Evolutionary conservation across 352 stramenopile species (phyloP), one percentile per base, ranked within the genome.

Genomic region (Globisporangium abappressorium): DNA sequence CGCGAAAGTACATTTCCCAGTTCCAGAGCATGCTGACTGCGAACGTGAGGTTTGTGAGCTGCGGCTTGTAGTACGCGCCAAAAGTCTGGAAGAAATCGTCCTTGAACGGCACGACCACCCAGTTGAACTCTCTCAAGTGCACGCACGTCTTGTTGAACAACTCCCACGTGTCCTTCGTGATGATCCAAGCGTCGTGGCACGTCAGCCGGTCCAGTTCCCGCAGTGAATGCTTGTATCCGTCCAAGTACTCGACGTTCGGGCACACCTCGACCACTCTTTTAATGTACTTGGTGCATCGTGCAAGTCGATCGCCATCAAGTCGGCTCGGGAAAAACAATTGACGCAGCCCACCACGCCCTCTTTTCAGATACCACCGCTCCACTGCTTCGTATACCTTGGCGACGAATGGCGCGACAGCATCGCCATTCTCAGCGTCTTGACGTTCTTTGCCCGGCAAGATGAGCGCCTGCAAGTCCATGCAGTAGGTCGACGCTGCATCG

Each of bases 91-190:
- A 87, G 61, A 84, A 82, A 3, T 71, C 70, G 20, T 80, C 73
- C 5, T 81, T 78, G 60, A 89, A 91, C 1, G 83, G 83, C 53
- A 90, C 70, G 9, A 87, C 71, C 18, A 84, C 74, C 83, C 83
- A 91, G 57, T 82, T 87, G 65, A 91, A 86, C 68, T 89, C 83
- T 7, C 74, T 70, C 56, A 91, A 61, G 0, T 62, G 58, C 20
- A 71, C 62, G 41, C 83, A 87, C 2, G 69, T 69, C 14, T 62
- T 63, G 54, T 80, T 86, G 61, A 89, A 91, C 2, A 54, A 49
- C 20, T 78, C 62, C 79, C 76, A 86, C 24, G 67, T 70, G 1
- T 72, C 43, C 11, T 78, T 57, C 38, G 71, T 68, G 22, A 33
- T 54, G 8, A 71, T 71, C 81, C 81, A 89, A 26, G 62, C 63